Evolutionary conservation across 2,329 filamentous ascomycete genomes (phyloP).

Genomic region (Fusarium clavum): DNA sequence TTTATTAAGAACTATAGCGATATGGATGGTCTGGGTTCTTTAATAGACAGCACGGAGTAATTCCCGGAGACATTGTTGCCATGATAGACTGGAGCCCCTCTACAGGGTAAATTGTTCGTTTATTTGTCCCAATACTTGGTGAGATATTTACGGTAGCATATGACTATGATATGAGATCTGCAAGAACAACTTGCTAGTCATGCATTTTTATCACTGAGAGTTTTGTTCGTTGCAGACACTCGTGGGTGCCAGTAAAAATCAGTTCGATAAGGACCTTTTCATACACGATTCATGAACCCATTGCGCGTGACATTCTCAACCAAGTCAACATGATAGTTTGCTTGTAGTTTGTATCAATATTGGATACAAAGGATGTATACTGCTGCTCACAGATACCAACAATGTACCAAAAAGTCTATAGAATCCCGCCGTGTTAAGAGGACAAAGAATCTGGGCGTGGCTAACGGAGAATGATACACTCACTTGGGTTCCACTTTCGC

Average conservation of each 20-base stretch:
- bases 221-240: neutral
- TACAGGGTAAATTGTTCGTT: conserved; percentile 37
- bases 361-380: too few relatives aligned
- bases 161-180: conserved; percentile 4
- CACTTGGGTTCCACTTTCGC: neutral
- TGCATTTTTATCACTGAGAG: neutral
- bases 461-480: neutral
- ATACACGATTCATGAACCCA: neutral
- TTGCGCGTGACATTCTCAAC: neutral
- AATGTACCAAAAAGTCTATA: neutral
- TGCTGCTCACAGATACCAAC: neutral
- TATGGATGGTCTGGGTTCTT: conserved; percentile 18
- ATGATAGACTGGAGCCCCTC: conserved; percentile 32
- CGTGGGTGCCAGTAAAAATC: neutral
- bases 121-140: neutral
- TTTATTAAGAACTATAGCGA: conserved; percentile 3
- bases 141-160: conserved; percentile 8
- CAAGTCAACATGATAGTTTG: neutral
- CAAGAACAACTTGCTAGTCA: neutral
- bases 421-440: neutral
- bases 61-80: conserved; percentile 45
- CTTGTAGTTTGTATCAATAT: neutral
- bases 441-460: neutral
- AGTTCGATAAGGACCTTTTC: neutral
- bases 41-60: conserved; percentile 45